Percentiles rank a stretch among this genome's conserved stretches.
phyloP scores from a whole-genome alignment of 495 filamentous ascomycete genomes.

The Aspergillus olivimuriae region DNA sequence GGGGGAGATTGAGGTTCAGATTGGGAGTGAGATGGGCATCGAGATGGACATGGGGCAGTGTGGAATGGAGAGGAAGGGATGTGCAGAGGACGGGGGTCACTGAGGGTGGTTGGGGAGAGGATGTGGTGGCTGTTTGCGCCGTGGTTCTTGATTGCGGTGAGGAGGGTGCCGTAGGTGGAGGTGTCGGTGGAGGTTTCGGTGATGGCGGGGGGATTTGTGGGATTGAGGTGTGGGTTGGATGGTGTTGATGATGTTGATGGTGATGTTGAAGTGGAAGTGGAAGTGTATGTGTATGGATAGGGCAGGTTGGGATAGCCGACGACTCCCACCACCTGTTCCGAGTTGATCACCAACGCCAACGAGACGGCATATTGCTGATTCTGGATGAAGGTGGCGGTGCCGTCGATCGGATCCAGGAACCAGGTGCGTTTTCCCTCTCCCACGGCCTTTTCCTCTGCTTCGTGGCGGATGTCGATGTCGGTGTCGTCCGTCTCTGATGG shows the following conservation, averaged over 20 bases:
- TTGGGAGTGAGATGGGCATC: too few relatives aligned
- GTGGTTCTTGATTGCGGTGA: slow-evolving; percentile 42
- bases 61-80: too few relatives aligned
- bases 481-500: too few relatives aligned
- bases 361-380: slow-evolving; percentile 50
- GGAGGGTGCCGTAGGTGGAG: slow-evolving; percentile 37
- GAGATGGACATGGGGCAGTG: too few relatives aligned
- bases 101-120: too few relatives aligned
- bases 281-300: slow-evolving; percentile 5
- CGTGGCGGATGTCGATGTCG: too few relatives aligned
- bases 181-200: slow-evolving; percentile 28
- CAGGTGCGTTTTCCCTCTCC: slow-evolving; percentile 36
- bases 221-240: too few relatives aligned
- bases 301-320: slow-evolving; percentile 41
- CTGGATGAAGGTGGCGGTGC: slow-evolving; percentile 48
- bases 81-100: too few relatives aligned
- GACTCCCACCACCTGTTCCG: slow-evolving; percentile 32
- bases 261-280: background rate
- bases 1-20: too few relatives aligned
- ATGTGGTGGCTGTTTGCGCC: slow-evolving; percentile 42
- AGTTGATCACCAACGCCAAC: slow-evolving; percentile 38
- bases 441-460: too few relatives aligned
- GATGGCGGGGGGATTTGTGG: too few relatives aligned
- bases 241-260: too few relatives aligned
- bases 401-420: slow-evolving; percentile 59